A percentile compares a stretch with the other conserved stretches of the same genome.
Conservation (phyloP, 495 filamentous ascomycete genomes). For the Aspergillus taichungensis region DNA sequence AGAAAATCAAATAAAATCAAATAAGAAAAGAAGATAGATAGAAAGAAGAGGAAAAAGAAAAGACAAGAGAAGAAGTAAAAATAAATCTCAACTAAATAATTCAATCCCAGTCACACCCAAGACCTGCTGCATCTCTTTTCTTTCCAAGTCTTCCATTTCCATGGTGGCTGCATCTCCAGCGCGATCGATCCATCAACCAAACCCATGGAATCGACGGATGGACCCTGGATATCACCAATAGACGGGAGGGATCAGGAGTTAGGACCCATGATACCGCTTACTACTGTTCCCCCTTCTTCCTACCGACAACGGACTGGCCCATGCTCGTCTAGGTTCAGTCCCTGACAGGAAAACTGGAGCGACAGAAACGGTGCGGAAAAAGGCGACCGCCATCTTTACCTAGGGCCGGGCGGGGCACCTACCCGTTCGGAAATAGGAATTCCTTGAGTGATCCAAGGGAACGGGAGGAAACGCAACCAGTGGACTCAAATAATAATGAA, state of each 20-base stretch:
- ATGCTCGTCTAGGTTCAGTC: constrained; percentile 17
- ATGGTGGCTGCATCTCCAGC: too few relatives aligned
- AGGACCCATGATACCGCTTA: too few relatives aligned
- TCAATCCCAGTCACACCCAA: too few relatives aligned
- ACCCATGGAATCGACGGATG: neutral
- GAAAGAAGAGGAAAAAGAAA: neutral
- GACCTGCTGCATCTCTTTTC: too few relatives aligned
- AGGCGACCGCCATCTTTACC: neutral
- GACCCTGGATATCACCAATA: too few relatives aligned
- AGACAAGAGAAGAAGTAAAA: neutral
- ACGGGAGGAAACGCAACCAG: neutral
- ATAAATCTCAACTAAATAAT: neutral
- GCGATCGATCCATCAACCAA: constrained; percentile 8
- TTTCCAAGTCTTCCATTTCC: too few relatives aligned
- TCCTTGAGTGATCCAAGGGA: neutral
- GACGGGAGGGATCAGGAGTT: too few relatives aligned
- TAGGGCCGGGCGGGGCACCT: neutral
- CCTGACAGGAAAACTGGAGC: constrained; percentile 22
- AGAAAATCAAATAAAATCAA: neutral
- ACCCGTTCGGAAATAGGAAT: constrained; percentile 12
- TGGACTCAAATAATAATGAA: constrained; percentile 2
- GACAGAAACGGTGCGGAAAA: constrained; percentile 18
- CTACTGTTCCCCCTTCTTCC: neutral
- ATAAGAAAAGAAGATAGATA: neutral
- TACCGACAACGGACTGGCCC: constrained; percentile 10